Evolutionary conservation across 495 filamentous ascomycete species (phyloP).

Genomic region (Umbilicaria muhlenbergii): DNA sequence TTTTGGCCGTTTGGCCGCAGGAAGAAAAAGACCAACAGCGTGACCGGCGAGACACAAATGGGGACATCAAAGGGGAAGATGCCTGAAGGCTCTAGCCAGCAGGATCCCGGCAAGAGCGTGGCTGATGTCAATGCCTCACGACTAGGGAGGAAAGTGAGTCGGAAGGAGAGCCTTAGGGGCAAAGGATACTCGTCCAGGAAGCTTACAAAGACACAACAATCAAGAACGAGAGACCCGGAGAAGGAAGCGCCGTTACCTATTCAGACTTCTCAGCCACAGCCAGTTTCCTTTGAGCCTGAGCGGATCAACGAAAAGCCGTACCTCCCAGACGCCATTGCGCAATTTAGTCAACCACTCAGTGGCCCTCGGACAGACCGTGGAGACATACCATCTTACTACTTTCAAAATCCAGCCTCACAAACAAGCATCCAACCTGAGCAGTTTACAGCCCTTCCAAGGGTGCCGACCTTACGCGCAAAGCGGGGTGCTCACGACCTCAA

Average conservation of each 20-base stretch:
- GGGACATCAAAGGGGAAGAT: conserved; percentile 18
- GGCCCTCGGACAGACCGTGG: conserved; percentile 15
- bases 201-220: conserved; percentile 14
- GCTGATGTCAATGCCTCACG: conserved; percentile 13
- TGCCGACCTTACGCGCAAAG: conserved; percentile 51
- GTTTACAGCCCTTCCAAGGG: conserved; percentile 26
- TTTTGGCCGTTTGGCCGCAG: conserved; percentile 68
- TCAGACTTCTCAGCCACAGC: conserved; percentile 12
- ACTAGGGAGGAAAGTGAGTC: conserved; percentile 26
- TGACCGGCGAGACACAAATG: conserved; percentile 31
- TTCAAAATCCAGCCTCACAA: conserved; percentile 24
- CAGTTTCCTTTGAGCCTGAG: conserved; percentile 13
- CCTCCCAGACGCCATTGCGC: conserved; percentile 11
- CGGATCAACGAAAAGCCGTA: conserved; percentile 13
- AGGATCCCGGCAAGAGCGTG: conserved; percentile 11
- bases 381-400: conserved; percentile 30
- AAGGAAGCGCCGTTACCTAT: conserved; percentile 15
- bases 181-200: conserved; percentile 9
- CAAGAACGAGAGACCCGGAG: conserved; percentile 14
- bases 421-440: conserved; percentile 29
- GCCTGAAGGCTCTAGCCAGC: conserved; percentile 15
- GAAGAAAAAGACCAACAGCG: conserved; percentile 20
- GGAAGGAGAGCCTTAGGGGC: conserved; percentile 24
- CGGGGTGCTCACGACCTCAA: conserved; percentile 36
- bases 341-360: conserved; percentile 19